These are phyloP conservation scores for Lantana camara DNA, from an alignment of 257 asterid genomes.

Conservation along the genomic window DNA sequence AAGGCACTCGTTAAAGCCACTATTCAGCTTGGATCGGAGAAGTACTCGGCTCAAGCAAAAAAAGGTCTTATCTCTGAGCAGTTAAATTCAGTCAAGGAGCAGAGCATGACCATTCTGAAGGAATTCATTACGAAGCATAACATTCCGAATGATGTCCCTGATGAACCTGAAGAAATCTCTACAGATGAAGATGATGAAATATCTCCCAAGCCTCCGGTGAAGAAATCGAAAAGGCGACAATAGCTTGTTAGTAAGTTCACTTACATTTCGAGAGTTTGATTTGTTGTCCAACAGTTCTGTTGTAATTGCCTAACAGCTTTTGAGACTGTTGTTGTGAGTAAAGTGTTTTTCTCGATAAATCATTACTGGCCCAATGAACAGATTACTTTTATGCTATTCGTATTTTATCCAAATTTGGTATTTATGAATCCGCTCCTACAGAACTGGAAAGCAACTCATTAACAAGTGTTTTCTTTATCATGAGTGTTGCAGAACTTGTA, in stretches of 20 bases:
- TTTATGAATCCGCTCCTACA: no score
- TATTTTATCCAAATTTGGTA: no score
- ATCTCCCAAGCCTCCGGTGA: conserved; percentile 57
- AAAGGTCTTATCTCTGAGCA: conserved; percentile 77
- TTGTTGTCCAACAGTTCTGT: no score
- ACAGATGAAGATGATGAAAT: conserved; percentile 69
- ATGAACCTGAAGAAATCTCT: conserved; percentile 76
- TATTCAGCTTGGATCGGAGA: conserved; percentile 80
- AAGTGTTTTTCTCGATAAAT: no score
- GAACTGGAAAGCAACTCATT: no score
- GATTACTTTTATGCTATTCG: no score
- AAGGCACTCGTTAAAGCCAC: conserved; percentile 59
- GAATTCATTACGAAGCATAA: conserved; percentile 82
- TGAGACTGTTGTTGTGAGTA: no score
- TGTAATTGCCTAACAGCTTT: background rate
- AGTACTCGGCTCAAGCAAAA: conserved; percentile 49
- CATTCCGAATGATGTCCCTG: conserved; percentile 82
- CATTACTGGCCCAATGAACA: no score
- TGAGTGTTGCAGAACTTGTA: no score
- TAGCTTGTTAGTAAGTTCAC: conserved; percentile 32
- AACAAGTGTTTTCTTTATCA: no score
- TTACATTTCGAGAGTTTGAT: background rate
- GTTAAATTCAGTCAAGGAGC: conserved; percentile 68
- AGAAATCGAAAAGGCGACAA: conserved; percentile 68
- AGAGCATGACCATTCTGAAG: conserved; percentile 82